Evolutionary conservation across 2,329 filamentous ascomycete species (phyloP), one percentile per base, ranked within the genome.

Genomic region (Claviceps arundinis): DNA sequence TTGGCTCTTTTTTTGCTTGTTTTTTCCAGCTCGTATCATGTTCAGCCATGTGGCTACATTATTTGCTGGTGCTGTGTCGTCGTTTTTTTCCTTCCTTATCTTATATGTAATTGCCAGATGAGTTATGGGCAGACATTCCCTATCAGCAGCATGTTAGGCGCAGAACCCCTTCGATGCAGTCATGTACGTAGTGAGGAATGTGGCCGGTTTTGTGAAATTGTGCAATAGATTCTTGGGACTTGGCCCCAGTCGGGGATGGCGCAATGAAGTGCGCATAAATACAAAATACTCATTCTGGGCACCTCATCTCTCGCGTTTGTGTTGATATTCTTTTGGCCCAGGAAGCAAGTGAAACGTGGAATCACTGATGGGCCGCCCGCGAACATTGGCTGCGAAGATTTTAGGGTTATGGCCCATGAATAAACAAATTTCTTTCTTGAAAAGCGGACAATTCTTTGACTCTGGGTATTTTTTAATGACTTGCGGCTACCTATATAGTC

Each of bases 211-310:
- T 59, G 64, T 58, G 58, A 58, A 60, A 64, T 68, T 71, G 68
- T 71, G 70, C 65, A 63, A 62, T 70, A 70, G 61, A 63, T 67
- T 61, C 57, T 63, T 46, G 47, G 48, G 51, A 46, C 34, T 47
- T 47, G 45, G 44, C 40, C 46, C 16, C 3, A 43, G 48, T 24
- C 45, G n/a, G 45, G 37, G 19, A 43, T 42, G 14, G 19, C 42
- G 34, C 37, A 34, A 44, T 37, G 26, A 22, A 38, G 17, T 24
- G 51, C 24, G 52, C 59, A 64, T 61, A 55, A 57, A 58, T 56
- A 34, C 30, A 56, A 50, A 57, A 47, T 47, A 55, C 55, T 44
- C 50, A 34, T 34, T 34, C 30, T 34, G 30, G 30, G 30, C 30
- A 11, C 30, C 30, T 34, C 30, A 34, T 34, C 30, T 34, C 30